Evolutionary conservation across 2,329 filamentous ascomycete genomes (phyloP).

Genomic region (Beauveria medogensis): DNA sequence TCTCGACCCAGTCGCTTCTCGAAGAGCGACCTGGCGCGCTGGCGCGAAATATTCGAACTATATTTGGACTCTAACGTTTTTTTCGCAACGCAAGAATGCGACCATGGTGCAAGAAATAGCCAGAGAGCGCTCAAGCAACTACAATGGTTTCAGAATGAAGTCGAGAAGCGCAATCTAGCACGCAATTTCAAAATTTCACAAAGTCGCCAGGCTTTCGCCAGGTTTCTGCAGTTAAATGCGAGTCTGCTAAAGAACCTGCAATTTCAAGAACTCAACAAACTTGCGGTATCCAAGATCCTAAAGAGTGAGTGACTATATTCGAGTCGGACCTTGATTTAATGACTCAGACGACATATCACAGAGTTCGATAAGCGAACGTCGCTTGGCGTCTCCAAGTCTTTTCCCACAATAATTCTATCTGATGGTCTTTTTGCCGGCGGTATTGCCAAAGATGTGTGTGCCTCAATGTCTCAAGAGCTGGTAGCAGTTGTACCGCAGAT

Average conservation of each 20-base stretch:
- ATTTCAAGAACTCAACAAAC: constrained; percentile 77
- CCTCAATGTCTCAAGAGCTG: constrained; percentile 64
- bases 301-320: constrained; percentile 52
- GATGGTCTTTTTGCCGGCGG: constrained; percentile 55
- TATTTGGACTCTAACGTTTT: constrained; percentile 77
- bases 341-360: constrained; percentile 26
- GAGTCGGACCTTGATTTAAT: not conserved
- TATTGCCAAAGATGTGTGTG: constrained; percentile 68
- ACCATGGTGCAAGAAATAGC: constrained; percentile 60
- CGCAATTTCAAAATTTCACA: constrained; percentile 57
- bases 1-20: constrained; percentile 55
- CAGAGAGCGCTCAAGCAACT: constrained; percentile 59
- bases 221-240: constrained; percentile 66
- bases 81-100: constrained; percentile 67
- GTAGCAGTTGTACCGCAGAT: constrained; percentile 69
- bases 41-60: constrained; percentile 74
- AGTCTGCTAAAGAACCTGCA: constrained; percentile 70
- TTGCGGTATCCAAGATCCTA: constrained; percentile 72
- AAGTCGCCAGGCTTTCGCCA: constrained; percentile 55
- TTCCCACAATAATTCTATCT: constrained; percentile 51
- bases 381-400: constrained; percentile 56
- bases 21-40: constrained; percentile 61
- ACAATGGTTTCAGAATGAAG: constrained; percentile 62
- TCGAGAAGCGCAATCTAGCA: constrained; percentile 51
- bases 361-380: constrained; percentile 83